Evolutionary conservation across 176 grass and related monocot species (phyloP).

Genomic region (Musa schizocarpa): DNA sequence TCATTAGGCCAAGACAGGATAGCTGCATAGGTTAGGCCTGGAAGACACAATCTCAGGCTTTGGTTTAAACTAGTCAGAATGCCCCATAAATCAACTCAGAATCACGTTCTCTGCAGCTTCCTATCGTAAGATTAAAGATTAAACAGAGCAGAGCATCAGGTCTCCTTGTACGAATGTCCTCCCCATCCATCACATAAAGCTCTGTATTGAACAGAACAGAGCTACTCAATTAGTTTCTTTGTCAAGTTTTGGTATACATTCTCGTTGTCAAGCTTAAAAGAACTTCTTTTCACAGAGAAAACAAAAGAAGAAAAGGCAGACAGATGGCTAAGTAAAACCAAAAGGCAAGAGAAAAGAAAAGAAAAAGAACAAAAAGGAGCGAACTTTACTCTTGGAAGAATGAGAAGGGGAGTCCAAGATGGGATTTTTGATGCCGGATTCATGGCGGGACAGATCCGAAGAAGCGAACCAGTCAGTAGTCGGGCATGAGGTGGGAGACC

Average conservation of each 20-base stretch:
- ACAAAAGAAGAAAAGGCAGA: no score
- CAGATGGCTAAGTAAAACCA: background rate
- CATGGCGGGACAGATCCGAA: background rate
- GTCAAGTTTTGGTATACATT: background rate
- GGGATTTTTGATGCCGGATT: background rate
- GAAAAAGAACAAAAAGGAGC: background rate
- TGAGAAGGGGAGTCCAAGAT: background rate
- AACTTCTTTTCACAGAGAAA: background rate
- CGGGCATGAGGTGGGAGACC: slow-evolving; percentile 4
- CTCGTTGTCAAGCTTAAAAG: background rate
- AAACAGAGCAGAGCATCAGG: background rate
- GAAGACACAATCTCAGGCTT: background rate
- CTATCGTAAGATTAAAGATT: background rate
- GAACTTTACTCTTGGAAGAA: slow-evolving; percentile 4
- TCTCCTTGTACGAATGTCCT: background rate
- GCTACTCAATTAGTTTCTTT: background rate
- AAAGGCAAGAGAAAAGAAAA: background rate
- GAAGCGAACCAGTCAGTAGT: background rate
- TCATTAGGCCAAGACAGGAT: background rate
- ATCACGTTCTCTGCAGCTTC: background rate
- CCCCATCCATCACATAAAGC: background rate
- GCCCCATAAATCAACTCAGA: background rate
- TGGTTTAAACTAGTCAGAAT: background rate
- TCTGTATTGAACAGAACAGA: background rate
- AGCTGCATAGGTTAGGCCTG: background rate